Percentiles rank a stretch among this genome's conserved stretches.
phyloP scores from a whole-genome alignment of 2,329 filamentous ascomycete genomes.

The Calonectria ilicicola region DNA sequence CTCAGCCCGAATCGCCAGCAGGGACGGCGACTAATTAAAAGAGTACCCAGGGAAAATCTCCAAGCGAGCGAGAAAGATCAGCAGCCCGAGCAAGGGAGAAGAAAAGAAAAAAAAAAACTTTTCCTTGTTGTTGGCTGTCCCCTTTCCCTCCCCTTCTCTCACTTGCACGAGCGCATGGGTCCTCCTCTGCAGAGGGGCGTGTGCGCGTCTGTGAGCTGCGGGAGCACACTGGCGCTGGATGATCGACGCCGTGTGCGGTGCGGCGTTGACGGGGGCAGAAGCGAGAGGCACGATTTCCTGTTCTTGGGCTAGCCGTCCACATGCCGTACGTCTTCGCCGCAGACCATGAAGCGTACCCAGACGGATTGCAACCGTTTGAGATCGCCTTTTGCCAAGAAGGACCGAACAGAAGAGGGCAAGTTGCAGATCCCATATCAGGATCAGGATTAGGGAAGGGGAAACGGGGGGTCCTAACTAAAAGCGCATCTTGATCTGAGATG shows the following conservation, averaged over 20 bases:
- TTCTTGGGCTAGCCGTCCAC: not conserved
- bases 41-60: not conserved
- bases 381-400: constrained; percentile 8
- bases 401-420: constrained; percentile 4
- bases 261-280: constrained; percentile 1
- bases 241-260: not conserved
- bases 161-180: not conserved
- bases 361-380: not conserved
- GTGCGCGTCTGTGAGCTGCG: not conserved
- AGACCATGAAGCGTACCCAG: constrained; percentile 1
- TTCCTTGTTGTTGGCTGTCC: not conserved
- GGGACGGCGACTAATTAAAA: not conserved
- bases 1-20: not conserved
- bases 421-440: not conserved
- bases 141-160: not conserved
- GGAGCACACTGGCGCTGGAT: not conserved
- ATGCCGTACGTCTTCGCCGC: constrained; percentile 4
- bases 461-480: not conserved
- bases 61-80: not conserved
- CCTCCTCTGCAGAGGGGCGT: not conserved
- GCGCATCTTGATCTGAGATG: not conserved
- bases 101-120: not conserved
- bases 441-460: not conserved
- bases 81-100: not conserved
- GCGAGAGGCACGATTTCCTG: constrained; percentile 1